These are phyloP conservation scores for Capillidium rhysosporum DNA, from an alignment of 371 early-diverging fungal genomes.

Conservation along the genomic window DNA sequence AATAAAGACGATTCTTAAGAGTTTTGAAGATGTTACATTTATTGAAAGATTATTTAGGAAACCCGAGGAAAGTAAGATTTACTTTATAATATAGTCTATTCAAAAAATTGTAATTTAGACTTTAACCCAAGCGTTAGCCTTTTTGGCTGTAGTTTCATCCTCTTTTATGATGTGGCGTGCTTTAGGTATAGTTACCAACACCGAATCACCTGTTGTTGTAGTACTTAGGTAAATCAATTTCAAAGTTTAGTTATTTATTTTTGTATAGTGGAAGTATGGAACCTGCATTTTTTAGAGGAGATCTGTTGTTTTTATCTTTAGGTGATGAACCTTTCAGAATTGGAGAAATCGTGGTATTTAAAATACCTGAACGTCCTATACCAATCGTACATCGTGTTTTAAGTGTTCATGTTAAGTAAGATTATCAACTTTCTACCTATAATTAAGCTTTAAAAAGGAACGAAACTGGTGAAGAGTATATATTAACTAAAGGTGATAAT, in stretches of 20 bases:
- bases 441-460: slow-evolving; percentile 14
- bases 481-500: slow-evolving; percentile 98
- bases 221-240: slow-evolving; percentile 46
- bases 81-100: too few species aligned
- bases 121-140: slow-evolving; percentile 30
- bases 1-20: too few species aligned
- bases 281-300: slow-evolving; percentile 96
- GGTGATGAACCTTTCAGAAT: slow-evolving; percentile 45
- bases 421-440: not conserved
- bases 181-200: slow-evolving; percentile 64
- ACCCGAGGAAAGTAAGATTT: too few species aligned
- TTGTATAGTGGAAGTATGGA: slow-evolving; percentile 89
- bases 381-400: slow-evolving; percentile 98
- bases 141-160: slow-evolving; percentile 63
- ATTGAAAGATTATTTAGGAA: too few species aligned
- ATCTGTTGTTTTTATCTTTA: slow-evolving; percentile 77
- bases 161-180: slow-evolving; percentile 98
- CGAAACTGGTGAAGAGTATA: slow-evolving; percentile 41
- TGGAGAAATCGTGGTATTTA: slow-evolving; percentile 96
- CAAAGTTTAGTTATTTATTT: not conserved
- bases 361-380: slow-evolving; percentile 73
- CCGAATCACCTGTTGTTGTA: slow-evolving; percentile 96
- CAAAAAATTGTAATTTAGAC: slow-evolving; percentile 4
- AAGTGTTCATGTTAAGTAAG: slow-evolving; percentile 62
- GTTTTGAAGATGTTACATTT: too few species aligned